A percentile compares a stretch with the other conserved stretches of the same genome.
phyloP scores from a whole-genome alignment of 1,284 basidiomycete species.

The Mycosarcoma maydis region DNA sequence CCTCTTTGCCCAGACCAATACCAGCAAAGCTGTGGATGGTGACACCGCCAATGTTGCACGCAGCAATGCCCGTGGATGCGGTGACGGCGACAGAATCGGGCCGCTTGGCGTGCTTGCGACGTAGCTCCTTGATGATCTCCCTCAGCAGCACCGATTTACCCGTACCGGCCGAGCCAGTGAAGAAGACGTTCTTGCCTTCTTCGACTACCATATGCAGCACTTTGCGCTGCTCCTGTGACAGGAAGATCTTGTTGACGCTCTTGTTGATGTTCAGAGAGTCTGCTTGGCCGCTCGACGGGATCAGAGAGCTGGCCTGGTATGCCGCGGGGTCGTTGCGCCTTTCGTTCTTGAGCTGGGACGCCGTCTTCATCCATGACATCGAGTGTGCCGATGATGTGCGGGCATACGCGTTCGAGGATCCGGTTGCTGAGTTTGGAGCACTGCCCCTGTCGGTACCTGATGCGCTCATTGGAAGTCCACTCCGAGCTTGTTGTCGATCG shows the following conservation, averaged over 20 bases:
- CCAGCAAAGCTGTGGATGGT: slow-evolving; percentile 93
- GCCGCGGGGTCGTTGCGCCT: slow-evolving; percentile 27
- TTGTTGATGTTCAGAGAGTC: slow-evolving; percentile 7
- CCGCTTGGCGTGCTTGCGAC: slow-evolving; percentile 70
- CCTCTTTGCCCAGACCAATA: slow-evolving; percentile 82
- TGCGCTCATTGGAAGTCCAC: neutral
- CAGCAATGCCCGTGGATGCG: slow-evolving; percentile 89
- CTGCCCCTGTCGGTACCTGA: slow-evolving; percentile 1
- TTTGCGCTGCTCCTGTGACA: slow-evolving; percentile 59
- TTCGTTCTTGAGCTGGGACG: slow-evolving; percentile 33
- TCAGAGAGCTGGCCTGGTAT: slow-evolving; percentile 25
- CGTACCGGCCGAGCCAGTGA: slow-evolving; percentile 92
- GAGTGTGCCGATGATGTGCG: slow-evolving; percentile 26
- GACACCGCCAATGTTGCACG: slow-evolving; percentile 88
- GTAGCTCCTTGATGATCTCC: slow-evolving; percentile 79
- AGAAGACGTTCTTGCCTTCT: slow-evolving; percentile 80
- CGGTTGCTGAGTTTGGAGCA: neutral
- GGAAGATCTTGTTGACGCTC: slow-evolving; percentile 51
- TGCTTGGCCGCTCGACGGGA: slow-evolving; percentile 7
- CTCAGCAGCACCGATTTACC: slow-evolving; percentile 94
- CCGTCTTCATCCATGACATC: slow-evolving; percentile 40
- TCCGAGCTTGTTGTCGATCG: slow-evolving; percentile 11
- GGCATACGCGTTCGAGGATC: slow-evolving; percentile 1
- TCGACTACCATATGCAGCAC: slow-evolving; percentile 62
- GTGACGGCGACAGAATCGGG: slow-evolving; percentile 80